A percentile compares a stretch with the other conserved stretches of the same genome.
Evolutionary conservation across 2,329 filamentous ascomycete species (phyloP).

Genomic region (Sporothrix phasma): DNA sequence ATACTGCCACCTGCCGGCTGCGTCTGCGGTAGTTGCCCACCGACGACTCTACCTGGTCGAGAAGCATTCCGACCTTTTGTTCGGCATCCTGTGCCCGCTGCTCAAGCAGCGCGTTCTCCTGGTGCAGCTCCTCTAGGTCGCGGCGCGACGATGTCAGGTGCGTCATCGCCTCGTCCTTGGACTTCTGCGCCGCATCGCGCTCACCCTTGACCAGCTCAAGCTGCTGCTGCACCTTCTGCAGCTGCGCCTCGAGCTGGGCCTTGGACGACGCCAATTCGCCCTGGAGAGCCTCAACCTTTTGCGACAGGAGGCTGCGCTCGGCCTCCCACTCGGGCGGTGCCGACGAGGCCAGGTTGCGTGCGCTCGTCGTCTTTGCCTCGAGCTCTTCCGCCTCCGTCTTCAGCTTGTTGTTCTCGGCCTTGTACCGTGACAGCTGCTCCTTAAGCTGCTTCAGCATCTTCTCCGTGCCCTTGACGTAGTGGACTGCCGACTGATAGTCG

Average conservation of each 20-base stretch:
- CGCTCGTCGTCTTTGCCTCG: constrained; percentile 40
- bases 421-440: constrained; percentile 88
- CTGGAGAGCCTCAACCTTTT: constrained; percentile 61
- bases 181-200: constrained; percentile 54
- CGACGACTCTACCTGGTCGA: constrained; percentile 88
- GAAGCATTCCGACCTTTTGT: constrained; percentile 80
- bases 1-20: constrained; percentile 48
- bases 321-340: constrained; percentile 57
- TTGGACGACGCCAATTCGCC: constrained; percentile 57
- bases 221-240: constrained; percentile 59
- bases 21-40: constrained; percentile 90
- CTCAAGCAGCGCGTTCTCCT: constrained; percentile 73
- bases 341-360: constrained; percentile 30
- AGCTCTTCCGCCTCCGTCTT: constrained; percentile 69
- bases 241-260: constrained; percentile 58
- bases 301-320: constrained; percentile 58
- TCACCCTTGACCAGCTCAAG: constrained; percentile 56
- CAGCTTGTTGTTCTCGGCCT: constrained; percentile 71
- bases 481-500: constrained; percentile 94
- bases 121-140: constrained; percentile 71
- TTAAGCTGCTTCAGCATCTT: constrained; percentile 99
- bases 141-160: constrained; percentile 51
- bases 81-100: constrained; percentile 81
- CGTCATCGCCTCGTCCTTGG: constrained; percentile 42
- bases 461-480: constrained; percentile 96